Conservation (phyloP, 441 rosid species). For the Adansonia grandidieri region DNA sequence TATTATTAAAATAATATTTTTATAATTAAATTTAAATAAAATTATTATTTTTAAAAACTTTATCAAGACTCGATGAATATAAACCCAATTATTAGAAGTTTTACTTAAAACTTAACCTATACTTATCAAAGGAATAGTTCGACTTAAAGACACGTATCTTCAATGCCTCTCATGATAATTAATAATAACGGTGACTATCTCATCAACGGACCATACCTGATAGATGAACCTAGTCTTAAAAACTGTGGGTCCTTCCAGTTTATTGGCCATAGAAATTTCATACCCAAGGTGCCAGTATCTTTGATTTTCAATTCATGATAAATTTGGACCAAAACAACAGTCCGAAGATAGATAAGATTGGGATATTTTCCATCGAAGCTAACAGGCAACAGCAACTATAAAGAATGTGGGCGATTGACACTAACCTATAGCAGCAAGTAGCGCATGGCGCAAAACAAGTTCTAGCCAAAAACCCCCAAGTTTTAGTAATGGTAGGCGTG, state of each 20-base stretch:
- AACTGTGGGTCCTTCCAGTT: background rate
- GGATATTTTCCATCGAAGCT: background rate
- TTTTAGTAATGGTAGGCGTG: slow-evolving; percentile 50
- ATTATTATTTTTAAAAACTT: too few relatives aligned
- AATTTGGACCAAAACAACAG: background rate
- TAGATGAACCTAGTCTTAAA: background rate
- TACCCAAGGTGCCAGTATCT: background rate
- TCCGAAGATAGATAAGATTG: background rate
- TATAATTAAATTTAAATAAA: too few relatives aligned
- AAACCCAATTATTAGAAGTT: too few relatives aligned
- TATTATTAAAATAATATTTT: too few relatives aligned
- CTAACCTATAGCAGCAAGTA: background rate
- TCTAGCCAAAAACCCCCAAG: background rate
- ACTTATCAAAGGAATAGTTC: too few relatives aligned
- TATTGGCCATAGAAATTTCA: background rate
- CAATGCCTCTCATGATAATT: too few relatives aligned
- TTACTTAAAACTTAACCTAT: too few relatives aligned
- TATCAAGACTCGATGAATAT: too few relatives aligned
- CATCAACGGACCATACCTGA: background rate
- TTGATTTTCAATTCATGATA: background rate
- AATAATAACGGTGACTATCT: background rate
- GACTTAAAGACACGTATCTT: too few relatives aligned
- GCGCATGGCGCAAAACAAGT: slow-evolving; percentile 11
- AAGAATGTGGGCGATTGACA: background rate
- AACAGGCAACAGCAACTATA: background rate